Conservation (phyloP, 2,329 filamentous ascomycete species). For the Trichoderma hamatum region DNA sequence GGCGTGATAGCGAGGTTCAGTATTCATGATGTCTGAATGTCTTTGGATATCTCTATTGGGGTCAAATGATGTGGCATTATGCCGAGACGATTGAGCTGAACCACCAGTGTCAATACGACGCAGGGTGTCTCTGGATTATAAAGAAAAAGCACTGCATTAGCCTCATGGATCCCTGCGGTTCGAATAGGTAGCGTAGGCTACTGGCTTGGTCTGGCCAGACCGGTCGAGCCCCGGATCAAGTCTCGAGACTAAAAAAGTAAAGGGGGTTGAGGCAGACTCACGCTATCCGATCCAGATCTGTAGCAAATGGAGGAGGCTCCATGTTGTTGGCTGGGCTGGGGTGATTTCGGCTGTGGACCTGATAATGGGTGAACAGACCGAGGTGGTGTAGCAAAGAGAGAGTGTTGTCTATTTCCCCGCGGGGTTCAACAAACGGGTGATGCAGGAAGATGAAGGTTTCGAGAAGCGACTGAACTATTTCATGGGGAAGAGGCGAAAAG, state of each 20-base stretch:
- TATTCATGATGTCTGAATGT: slow-evolving; percentile 21
- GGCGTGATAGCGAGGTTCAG: slow-evolving; percentile 18
- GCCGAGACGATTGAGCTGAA: slow-evolving; percentile 10
- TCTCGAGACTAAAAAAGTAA: background rate
- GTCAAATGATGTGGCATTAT: slow-evolving; percentile 21
- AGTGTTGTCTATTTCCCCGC: slow-evolving; percentile 23
- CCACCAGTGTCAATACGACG: slow-evolving; percentile 17
- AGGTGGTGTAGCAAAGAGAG: slow-evolving; percentile 23
- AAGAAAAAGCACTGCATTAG: slow-evolving; percentile 4
- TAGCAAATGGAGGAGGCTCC: slow-evolving; percentile 26
- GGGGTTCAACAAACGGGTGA: slow-evolving; percentile 20
- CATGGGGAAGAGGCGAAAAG: slow-evolving; percentile 7
- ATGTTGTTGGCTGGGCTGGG: slow-evolving; percentile 21
- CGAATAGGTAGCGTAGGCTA: slow-evolving; percentile 12
- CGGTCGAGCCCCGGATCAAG: slow-evolving; percentile 18
- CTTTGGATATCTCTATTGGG: slow-evolving; percentile 11
- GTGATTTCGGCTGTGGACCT: slow-evolving; percentile 23
- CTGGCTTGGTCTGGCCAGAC: slow-evolving; percentile 7
- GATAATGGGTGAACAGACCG: slow-evolving; percentile 25
- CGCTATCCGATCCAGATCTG: slow-evolving; percentile 29
- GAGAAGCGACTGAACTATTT: slow-evolving; percentile 8
- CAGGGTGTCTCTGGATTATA: slow-evolving; percentile 24
- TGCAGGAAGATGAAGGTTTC: slow-evolving; percentile 15
- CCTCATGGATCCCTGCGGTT: slow-evolving; percentile 12
- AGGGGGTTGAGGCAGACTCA: slow-evolving; percentile 24